Conservation (phyloP, 1,284 basidiomycete species). For the Ustilago sp. region DNA sequence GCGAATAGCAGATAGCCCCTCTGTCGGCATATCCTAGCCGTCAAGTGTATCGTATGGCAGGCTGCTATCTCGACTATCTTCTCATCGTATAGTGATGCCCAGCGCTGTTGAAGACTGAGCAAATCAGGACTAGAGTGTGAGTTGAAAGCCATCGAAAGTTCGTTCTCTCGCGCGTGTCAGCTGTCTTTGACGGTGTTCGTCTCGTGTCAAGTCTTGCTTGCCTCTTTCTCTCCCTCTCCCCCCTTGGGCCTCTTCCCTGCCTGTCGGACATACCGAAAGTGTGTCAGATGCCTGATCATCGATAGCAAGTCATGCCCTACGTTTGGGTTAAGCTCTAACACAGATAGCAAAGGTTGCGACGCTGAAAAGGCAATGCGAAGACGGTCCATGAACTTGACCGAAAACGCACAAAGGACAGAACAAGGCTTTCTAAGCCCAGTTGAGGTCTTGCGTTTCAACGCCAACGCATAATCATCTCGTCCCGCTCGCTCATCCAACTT, state of each 20-base stretch:
- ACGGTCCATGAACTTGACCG: slow-evolving; percentile 2
- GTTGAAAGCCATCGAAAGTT: neutral
- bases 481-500: slow-evolving; percentile 1
- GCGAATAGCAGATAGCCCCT: neutral
- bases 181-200: neutral
- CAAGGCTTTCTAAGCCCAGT: slow-evolving; percentile 1
- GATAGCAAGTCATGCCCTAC: neutral
- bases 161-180: neutral
- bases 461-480: slow-evolving; percentile 26
- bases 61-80: neutral
- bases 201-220: neutral
- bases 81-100: neutral
- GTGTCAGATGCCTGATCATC: neutral
- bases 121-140: neutral
- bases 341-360: neutral
- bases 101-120: neutral
- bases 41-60: neutral
- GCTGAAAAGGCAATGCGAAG: neutral
- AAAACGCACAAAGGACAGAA: neutral
- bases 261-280: neutral
- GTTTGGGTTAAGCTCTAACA: neutral
- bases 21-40: neutral
- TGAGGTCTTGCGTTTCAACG: slow-evolving; percentile 3
- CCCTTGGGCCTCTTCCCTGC: neutral
- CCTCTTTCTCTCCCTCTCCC: neutral